phyloP scores from a whole-genome alignment of 768 basidiomycete genomes.

The Leucosporidium creatinivorum region DNA sequence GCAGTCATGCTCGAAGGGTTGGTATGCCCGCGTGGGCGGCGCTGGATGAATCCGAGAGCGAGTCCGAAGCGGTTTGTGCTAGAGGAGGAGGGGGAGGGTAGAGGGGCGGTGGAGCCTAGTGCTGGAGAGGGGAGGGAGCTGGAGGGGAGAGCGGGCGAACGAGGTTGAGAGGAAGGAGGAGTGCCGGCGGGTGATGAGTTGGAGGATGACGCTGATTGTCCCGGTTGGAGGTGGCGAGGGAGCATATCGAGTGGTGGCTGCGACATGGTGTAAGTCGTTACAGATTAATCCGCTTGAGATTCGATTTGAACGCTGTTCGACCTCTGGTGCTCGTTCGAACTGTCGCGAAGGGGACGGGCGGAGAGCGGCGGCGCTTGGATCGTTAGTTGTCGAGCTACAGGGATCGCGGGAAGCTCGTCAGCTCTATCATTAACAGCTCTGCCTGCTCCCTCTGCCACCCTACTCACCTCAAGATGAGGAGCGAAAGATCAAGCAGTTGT shows the following conservation, averaged over 20 bases:
- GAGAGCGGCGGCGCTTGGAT: too few species aligned
- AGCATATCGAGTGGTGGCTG: conserved; percentile 7
- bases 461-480: too few species aligned
- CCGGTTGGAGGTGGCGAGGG: conserved; percentile 14
- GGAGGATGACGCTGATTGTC: conserved; percentile 6
- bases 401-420: too few species aligned
- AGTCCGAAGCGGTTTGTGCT: conserved; percentile 29
- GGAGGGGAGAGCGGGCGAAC: neutral
- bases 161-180: neutral
- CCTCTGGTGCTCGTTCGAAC: too few species aligned
- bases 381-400: too few species aligned
- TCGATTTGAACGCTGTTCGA: too few species aligned
- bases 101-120: conserved; percentile 1
- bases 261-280: neutral
- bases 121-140: neutral
- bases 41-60: conserved; percentile 23
- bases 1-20: neutral
- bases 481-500: too few species aligned
- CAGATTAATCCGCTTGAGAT: too few species aligned
- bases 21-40: conserved; percentile 27
- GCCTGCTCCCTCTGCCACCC: too few species aligned
- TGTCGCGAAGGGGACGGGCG: too few species aligned
- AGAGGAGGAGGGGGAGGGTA: neutral
- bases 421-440: too few species aligned
- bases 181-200: conserved; percentile 3